phyloP scores from a whole-genome alignment of 2,329 filamentous ascomycete genomes.

The Cladosporium sphaerospermum region DNA sequence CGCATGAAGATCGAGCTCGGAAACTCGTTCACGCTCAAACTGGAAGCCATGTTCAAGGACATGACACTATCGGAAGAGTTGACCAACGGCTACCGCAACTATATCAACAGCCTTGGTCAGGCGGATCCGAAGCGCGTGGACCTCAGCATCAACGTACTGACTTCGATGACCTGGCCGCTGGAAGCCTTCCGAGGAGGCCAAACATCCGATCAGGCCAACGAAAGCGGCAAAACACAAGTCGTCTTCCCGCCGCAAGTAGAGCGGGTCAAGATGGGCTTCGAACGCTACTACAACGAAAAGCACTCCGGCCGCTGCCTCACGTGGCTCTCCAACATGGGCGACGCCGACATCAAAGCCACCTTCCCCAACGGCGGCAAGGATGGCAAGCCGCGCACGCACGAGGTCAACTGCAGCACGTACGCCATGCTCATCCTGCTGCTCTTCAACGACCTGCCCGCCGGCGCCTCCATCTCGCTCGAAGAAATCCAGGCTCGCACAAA shows the following conservation, averaged over 20 bases:
- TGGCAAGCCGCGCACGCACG: constrained; percentile 68
- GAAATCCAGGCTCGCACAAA: constrained; percentile 79
- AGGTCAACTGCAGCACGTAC: constrained; percentile 87
- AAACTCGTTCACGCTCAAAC: constrained; percentile 84
- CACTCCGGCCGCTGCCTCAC: constrained; percentile 83
- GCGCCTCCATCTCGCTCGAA: constrained; percentile 52
- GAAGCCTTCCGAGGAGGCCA: constrained; percentile 68
- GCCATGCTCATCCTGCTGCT: constrained; percentile 84
- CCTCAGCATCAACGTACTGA: constrained; percentile 76
- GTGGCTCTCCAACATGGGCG: constrained; percentile 73
- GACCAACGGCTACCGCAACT: constrained; percentile 66
- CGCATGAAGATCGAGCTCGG: constrained; percentile 97
- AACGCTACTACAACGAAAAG: constrained; percentile 79
- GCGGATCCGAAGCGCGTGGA: constrained; percentile 62
- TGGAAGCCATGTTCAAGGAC: constrained; percentile 98
- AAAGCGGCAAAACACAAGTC: constrained; percentile 44
- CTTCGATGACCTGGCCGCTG: constrained; percentile 90
- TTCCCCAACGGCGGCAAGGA: constrained; percentile 70
- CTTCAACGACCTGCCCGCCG: constrained; percentile 68
- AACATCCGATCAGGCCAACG: constrained; percentile 33
- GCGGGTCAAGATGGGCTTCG: constrained; percentile 74
- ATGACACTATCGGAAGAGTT: constrained; percentile 84
- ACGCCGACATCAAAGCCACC: constrained; percentile 75
- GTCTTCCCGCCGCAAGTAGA: constrained; percentile 71
- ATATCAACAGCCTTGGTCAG: constrained; percentile 56